Conservation (phyloP, 2,329 filamentous ascomycete species). For the Cladosporium sp. region DNA sequence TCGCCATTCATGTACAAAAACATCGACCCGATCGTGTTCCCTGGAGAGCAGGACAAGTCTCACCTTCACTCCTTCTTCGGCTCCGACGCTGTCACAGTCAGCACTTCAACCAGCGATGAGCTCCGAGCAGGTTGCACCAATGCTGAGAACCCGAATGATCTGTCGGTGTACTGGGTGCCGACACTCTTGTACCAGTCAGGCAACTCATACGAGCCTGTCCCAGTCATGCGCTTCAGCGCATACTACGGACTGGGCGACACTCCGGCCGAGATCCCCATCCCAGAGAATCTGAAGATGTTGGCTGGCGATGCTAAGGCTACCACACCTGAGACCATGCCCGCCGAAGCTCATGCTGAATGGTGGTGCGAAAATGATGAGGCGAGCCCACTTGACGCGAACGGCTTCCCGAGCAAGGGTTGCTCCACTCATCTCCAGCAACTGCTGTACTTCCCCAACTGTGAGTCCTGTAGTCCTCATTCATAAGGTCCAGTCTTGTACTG, state of each 20-base stretch:
- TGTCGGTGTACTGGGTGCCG: conserved; percentile 39
- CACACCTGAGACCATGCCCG: conserved; percentile 23
- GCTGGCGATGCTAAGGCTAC: conserved; percentile 39
- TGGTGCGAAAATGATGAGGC: conserved; percentile 32
- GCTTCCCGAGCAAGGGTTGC: conserved; percentile 37
- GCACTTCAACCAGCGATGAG: conserved; percentile 35
- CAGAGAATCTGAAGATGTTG: conserved; percentile 41
- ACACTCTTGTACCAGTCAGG: conserved; percentile 10
- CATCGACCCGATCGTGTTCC: conserved; percentile 43
- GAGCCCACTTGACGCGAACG: conserved; percentile 13
- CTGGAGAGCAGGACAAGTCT: conserved; percentile 35
- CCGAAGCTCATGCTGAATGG: conserved; percentile 30
- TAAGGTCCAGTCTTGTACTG: conserved; percentile 18
- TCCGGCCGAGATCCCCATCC: conserved; percentile 42
- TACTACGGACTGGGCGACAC: conserved; percentile 43
- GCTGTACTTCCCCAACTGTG: conserved; percentile 44
- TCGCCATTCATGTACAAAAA: conserved; percentile 41
- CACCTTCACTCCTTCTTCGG: conserved; percentile 46
- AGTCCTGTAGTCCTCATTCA: conserved; percentile 15
- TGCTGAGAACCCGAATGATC: conserved; percentile 45
- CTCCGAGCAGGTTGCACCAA: conserved; percentile 44
- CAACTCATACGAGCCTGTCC: conserved; percentile 4
- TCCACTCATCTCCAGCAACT: conserved; percentile 43
- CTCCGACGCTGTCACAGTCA: conserved; percentile 39
- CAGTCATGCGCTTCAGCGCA: conserved; percentile 39